These are phyloP conservation scores for Sarocladiaceae sp. DNA, from an alignment of 2,329 filamentous ascomycete species.

Conservation along the genomic window DNA sequence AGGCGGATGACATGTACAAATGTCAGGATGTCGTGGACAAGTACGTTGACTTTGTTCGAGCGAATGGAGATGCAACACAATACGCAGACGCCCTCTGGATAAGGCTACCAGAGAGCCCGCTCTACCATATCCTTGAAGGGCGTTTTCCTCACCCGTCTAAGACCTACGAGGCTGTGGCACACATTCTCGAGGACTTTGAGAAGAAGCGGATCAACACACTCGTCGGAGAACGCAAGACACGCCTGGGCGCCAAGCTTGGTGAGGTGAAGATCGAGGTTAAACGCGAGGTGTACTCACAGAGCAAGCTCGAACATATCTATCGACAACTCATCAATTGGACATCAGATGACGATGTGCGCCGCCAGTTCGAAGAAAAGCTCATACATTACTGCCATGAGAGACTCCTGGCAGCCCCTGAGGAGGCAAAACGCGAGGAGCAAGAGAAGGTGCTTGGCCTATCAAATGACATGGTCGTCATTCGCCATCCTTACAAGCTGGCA, in stretches of 20 bases:
- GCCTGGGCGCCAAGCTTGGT: conserved; percentile 75
- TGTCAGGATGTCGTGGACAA: conserved; percentile 69
- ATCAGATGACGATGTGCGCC: conserved; percentile 74
- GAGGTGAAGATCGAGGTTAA: conserved; percentile 86
- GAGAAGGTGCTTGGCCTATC: conserved; percentile 70
- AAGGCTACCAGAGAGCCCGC: conserved; percentile 69
- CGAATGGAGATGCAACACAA: conserved; percentile 64
- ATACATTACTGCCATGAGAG: conserved; percentile 74
- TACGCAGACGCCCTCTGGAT: conserved; percentile 71
- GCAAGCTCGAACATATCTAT: conserved; percentile 75
- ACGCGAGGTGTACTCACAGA: conserved; percentile 70
- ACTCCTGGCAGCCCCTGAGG: conserved; percentile 60
- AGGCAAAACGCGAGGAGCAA: conserved; percentile 63
- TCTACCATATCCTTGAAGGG: conserved; percentile 80
- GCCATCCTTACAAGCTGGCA: conserved; percentile 80
- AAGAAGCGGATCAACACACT: conserved; percentile 83
- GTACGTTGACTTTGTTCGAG: conserved; percentile 67
- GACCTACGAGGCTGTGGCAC: conserved; percentile 75
- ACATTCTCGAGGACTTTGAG: conserved; percentile 80
- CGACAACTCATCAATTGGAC: conserved; percentile 85
- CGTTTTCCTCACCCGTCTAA: conserved; percentile 71
- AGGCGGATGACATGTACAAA: conserved; percentile 57
- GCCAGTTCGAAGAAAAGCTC: conserved; percentile 85
- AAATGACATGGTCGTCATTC: conserved; percentile 92
- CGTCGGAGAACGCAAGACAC: conserved; percentile 81